Percentiles rank a stretch among this genome's conserved stretches.
Evolutionary conservation across 371 early-diverging fungal genomes (phyloP).

Genomic region (Zychaea mexicana): DNA sequence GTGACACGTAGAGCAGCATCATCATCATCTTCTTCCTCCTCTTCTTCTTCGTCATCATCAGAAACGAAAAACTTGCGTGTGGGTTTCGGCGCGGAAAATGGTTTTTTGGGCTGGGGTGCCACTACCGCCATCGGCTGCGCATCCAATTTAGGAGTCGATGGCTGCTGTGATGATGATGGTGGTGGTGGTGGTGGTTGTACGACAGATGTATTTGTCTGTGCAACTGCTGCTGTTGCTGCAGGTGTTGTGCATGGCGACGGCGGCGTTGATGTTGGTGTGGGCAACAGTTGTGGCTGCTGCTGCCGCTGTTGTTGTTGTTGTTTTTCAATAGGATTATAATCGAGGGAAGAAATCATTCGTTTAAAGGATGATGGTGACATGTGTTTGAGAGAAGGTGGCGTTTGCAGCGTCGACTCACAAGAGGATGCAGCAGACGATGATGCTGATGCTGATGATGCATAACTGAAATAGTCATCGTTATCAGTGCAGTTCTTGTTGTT

Average conservation of each 20-base stretch:
- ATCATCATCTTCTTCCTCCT: constrained; percentile 3
- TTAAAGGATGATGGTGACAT: constrained; percentile 41
- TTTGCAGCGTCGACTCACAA: constrained; percentile 9
- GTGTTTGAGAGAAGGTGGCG: constrained; percentile 19
- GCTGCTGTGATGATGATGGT: too few species aligned
- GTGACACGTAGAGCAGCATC: too few species aligned
- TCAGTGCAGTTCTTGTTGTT: background rate
- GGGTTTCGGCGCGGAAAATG: constrained; percentile 1
- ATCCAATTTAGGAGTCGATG: background rate
- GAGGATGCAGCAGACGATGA: constrained; percentile 1
- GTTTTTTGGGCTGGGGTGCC: background rate
- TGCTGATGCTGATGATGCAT: background rate
- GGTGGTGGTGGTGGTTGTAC: too few species aligned
- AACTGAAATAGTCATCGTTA: constrained; percentile 5
- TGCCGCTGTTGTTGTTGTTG: background rate
- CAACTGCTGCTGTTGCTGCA: background rate
- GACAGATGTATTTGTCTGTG: background rate
- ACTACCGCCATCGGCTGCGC: background rate
- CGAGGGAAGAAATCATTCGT: constrained; percentile 33
- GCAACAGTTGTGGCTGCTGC: background rate
- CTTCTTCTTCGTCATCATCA: constrained; percentile 19
- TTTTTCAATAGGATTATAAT: constrained; percentile 3
- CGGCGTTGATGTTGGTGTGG: background rate
- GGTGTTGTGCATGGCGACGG: background rate
- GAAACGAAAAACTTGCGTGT: constrained; percentile 27